Evolutionary conservation across 305 asterid species (phyloP).

Genomic region (Fraxinus xanthoxyloides): DNA sequence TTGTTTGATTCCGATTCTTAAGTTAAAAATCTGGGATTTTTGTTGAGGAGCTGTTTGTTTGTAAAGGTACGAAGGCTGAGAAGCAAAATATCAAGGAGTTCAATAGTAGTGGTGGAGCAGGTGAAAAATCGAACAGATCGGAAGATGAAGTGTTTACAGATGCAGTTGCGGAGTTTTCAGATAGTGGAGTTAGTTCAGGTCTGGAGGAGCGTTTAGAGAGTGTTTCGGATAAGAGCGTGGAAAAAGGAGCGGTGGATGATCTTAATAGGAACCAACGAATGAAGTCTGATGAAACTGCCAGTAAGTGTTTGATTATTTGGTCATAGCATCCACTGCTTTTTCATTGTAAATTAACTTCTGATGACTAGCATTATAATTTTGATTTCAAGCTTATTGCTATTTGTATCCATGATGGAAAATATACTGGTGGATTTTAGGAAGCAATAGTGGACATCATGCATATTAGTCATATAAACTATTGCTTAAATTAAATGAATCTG

Average conservation of each 20-base stretch:
- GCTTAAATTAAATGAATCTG: background rate
- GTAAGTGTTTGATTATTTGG: conserved; percentile 32
- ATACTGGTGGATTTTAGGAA: background rate
- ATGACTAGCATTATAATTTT: conserved; percentile 10
- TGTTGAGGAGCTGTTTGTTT: conserved; percentile 10
- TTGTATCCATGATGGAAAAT: background rate
- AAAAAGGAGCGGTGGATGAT: conserved; percentile 37
- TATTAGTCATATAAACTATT: background rate
- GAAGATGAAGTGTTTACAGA: conserved; percentile 79
- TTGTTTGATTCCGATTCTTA: background rate
- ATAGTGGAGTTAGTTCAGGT: conserved; percentile 50
- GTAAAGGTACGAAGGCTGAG: conserved; percentile 51
- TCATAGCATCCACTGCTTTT: background rate
- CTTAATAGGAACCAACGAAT: conserved; percentile 15
- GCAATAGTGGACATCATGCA: conserved; percentile 3
- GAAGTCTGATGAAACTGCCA: conserved; percentile 34
- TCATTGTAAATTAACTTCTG: conserved; percentile 1
- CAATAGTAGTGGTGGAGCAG: conserved; percentile 35
- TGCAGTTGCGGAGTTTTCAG: conserved; percentile 71
- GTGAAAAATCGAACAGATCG: conserved; percentile 45
- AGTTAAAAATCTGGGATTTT: background rate
- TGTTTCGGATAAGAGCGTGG: conserved; percentile 25
- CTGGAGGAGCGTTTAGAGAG: conserved; percentile 38
- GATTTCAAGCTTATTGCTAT: background rate
- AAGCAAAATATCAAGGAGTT: conserved; percentile 33